phyloP scores from a whole-genome alignment of 177 flowering plant genomes.

The Telopea speciosissima region DNA sequence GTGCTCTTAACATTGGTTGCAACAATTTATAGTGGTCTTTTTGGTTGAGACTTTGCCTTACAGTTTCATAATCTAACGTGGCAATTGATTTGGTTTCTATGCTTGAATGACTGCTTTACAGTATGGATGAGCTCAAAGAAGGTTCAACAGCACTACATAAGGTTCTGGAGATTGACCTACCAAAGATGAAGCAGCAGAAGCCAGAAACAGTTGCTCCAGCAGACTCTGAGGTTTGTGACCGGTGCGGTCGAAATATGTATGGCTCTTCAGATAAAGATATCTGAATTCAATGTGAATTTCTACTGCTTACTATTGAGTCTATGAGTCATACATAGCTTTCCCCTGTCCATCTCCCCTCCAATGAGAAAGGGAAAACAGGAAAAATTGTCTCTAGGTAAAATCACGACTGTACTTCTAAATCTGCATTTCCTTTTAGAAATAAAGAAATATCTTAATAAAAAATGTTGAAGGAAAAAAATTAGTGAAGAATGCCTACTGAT shows the following conservation, averaged over 20 bases:
- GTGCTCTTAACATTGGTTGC: too few species aligned
- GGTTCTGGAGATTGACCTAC: slow-evolving; percentile 72
- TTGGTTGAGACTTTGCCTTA: too few species aligned
- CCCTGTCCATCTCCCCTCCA: not conserved
- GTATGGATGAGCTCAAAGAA: slow-evolving; percentile 72
- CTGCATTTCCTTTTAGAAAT: too few species aligned
- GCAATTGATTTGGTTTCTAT: not conserved
- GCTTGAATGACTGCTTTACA: slow-evolving; percentile 25
- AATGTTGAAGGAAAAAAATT: too few species aligned
- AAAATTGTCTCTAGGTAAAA: too few species aligned
- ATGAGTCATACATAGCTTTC: not conserved
- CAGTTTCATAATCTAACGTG: too few species aligned
- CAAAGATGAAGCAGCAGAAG: slow-evolving; percentile 56
- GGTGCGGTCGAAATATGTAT: slow-evolving; percentile 61
- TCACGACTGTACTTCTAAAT: too few species aligned
- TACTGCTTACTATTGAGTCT: not conserved
- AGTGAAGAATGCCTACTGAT: too few species aligned
- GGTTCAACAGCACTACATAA: slow-evolving; percentile 63
- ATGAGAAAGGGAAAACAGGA: not conserved
- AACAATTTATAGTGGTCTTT: too few species aligned
- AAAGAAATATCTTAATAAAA: too few species aligned
- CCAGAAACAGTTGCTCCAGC: slow-evolving; percentile 28
- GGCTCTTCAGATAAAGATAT: slow-evolving; percentile 13
- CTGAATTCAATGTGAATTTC: not conserved
- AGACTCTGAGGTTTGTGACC: slow-evolving; percentile 51